Conservation (phyloP, 1,284 basidiomycete genomes). For the Heterobasidion parviporum region DNA sequence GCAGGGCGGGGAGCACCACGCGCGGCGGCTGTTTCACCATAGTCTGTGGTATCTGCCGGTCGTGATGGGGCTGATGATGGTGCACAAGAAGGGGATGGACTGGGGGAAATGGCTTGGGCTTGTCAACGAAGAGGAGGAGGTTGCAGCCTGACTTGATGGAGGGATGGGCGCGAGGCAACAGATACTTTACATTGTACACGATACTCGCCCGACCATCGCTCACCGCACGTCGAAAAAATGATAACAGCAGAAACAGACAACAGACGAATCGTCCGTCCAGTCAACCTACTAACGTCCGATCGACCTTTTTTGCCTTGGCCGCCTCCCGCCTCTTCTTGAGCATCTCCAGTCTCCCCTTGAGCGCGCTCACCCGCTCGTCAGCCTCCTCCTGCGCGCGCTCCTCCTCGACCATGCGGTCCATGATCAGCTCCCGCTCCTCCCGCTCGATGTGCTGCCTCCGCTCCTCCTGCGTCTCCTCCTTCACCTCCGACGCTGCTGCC, state of each 20-base stretch:
- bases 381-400: constrained; percentile 79
- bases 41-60: constrained; percentile 91
- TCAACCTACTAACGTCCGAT: constrained; percentile 3
- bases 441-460: constrained; percentile 39
- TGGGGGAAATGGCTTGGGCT: constrained; percentile 34
- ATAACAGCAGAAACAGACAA: too few relatives aligned
- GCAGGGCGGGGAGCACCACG: constrained; percentile 70
- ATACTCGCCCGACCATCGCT: neutral
- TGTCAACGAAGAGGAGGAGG: constrained; percentile 6
- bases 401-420: constrained; percentile 74
- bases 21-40: constrained; percentile 74
- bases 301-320: constrained; percentile 20
- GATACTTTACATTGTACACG: neutral
- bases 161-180: neutral
- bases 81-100: constrained; percentile 78
- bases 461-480: constrained; percentile 36
- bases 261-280: neutral
- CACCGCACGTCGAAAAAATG: neutral
- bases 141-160: neutral
- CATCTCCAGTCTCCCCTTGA: constrained; percentile 59
- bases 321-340: constrained; percentile 49
- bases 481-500: constrained; percentile 16
- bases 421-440: constrained; percentile 73
- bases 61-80: constrained; percentile 89
- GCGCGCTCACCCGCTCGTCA: constrained; percentile 57